Conservation (phyloP, 2,329 filamentous ascomycete genomes). For the Didymella glomerata region DNA sequence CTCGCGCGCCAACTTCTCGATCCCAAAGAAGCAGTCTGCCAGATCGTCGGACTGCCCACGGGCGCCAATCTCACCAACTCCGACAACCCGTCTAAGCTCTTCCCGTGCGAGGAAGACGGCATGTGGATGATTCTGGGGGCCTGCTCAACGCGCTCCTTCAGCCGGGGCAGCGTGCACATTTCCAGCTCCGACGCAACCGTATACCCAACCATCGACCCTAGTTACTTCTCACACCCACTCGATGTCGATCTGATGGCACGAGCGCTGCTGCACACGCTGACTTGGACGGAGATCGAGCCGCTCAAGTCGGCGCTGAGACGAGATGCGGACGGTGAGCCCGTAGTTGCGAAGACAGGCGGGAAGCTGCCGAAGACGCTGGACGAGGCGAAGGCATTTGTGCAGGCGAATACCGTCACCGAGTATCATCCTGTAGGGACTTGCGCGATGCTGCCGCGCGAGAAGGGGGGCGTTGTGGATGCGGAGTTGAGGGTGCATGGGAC, state of each 20-base stretch:
- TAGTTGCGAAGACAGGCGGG: neutral
- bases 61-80: constrained; percentile 26
- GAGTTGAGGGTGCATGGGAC: constrained; percentile 44
- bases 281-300: constrained; percentile 40
- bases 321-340: constrained; percentile 32
- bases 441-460: constrained; percentile 45
- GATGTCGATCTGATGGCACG: constrained; percentile 55
- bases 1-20: constrained; percentile 37
- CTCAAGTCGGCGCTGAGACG: constrained; percentile 40
- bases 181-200: constrained; percentile 46
- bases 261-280: constrained; percentile 43
- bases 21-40: constrained; percentile 36
- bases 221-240: constrained; percentile 55
- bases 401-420: constrained; percentile 34
- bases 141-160: constrained; percentile 47
- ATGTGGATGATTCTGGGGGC: constrained; percentile 33
- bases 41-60: constrained; percentile 30
- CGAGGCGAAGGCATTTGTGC: constrained; percentile 33
- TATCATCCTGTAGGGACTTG: constrained; percentile 46
- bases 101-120: constrained; percentile 27
- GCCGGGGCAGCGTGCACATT: constrained; percentile 55
- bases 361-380: constrained; percentile 31
- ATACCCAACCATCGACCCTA: constrained; percentile 54
- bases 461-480: constrained; percentile 40
- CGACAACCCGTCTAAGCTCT: constrained; percentile 22